phyloP scores from a whole-genome alignment of 2,329 filamentous ascomycete species.

The Monosporascus cannonballus region DNA sequence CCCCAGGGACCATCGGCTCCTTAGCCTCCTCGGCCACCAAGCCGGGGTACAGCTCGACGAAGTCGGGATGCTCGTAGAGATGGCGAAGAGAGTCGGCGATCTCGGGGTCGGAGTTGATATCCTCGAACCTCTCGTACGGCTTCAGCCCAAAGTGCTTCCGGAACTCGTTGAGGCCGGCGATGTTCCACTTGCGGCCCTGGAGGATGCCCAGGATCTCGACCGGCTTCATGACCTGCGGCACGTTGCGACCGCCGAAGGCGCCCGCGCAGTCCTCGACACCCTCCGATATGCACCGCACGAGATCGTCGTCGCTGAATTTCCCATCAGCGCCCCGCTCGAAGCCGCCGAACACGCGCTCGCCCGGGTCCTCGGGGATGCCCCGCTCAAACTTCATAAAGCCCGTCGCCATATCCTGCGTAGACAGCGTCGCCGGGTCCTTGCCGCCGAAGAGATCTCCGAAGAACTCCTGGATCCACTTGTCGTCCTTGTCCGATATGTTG shows the following conservation, averaged over 20 bases:
- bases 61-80: slow-evolving; percentile 73
- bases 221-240: slow-evolving; percentile 66
- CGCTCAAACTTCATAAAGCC: slow-evolving; percentile 59
- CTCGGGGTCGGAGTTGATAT: slow-evolving; percentile 73
- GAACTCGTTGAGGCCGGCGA: slow-evolving; percentile 79
- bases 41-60: slow-evolving; percentile 75
- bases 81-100: slow-evolving; percentile 60
- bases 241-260: slow-evolving; percentile 67
- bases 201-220: slow-evolving; percentile 78
- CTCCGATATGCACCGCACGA: slow-evolving; percentile 72
- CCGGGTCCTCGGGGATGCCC: slow-evolving; percentile 58
- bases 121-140: slow-evolving; percentile 70
- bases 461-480: slow-evolving; percentile 71
- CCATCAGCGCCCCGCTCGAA: slow-evolving; percentile 61
- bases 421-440: slow-evolving; percentile 50
- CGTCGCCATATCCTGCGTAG: slow-evolving; percentile 53
- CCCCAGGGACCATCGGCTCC: slow-evolving; percentile 64
- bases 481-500: slow-evolving; percentile 67
- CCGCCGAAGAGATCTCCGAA: slow-evolving; percentile 58
- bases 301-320: slow-evolving; percentile 67
- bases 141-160: slow-evolving; percentile 74
- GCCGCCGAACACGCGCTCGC: slow-evolving; percentile 60
- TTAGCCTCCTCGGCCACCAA: slow-evolving; percentile 72
- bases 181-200: slow-evolving; percentile 69
- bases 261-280: slow-evolving; percentile 71